phyloP scores from a whole-genome alignment of 1,284 basidiomycete species.

The Tausonia pullulans region DNA sequence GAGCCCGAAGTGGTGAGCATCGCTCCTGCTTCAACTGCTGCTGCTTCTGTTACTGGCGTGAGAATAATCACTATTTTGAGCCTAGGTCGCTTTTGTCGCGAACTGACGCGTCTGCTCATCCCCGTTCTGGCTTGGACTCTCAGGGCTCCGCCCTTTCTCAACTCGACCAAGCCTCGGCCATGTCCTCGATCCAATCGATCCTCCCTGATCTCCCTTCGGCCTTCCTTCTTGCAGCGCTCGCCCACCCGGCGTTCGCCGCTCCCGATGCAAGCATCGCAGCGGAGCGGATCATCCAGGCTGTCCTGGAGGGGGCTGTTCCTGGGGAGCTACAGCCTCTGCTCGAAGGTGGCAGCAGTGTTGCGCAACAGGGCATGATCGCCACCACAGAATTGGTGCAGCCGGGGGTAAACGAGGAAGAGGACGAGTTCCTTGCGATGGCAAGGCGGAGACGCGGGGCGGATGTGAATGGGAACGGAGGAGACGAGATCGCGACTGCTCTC shows the following conservation, averaged over 20 bases:
- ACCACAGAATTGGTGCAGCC: no score
- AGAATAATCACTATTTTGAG: not conserved
- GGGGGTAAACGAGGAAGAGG: no score
- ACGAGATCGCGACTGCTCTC: no score
- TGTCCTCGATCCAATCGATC: not conserved
- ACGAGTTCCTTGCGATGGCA: no score
- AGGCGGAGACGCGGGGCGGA: no score
- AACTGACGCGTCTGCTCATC: not conserved
- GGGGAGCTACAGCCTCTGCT: not conserved
- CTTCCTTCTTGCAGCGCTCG: not conserved
- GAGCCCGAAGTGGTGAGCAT: not conserved
- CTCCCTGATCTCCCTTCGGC: not conserved
- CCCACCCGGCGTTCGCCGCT: not conserved
- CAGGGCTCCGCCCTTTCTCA: no score
- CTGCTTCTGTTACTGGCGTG: not conserved
- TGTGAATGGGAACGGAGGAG: no score
- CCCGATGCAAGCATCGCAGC: not conserved
- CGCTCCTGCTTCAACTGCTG: not conserved
- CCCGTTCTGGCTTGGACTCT: not conserved
- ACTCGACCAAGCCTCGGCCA: not conserved
- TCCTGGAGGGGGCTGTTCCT: not conserved
- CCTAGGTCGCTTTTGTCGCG: not conserved
- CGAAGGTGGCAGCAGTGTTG: not conserved
- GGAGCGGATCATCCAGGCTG: conserved; percentile 4
- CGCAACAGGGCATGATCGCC: no score